These are phyloP conservation scores for Starmera pachycereana DNA, from an alignment of 805 yeast species.

Conservation along the genomic window DNA sequence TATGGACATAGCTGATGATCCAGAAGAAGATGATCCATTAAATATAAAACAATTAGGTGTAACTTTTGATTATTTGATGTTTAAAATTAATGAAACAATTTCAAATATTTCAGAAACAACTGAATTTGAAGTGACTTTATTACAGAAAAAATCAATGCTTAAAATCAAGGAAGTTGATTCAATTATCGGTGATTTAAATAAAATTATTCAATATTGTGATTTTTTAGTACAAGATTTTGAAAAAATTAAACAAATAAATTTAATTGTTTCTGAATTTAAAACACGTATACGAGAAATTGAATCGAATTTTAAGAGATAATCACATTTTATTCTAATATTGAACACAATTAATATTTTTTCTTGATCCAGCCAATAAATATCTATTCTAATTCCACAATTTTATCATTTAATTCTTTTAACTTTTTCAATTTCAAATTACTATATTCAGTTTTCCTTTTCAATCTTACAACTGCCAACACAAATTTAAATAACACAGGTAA, in stretches of 20 bases:
- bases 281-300: conserved; percentile 27
- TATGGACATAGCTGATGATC: no score
- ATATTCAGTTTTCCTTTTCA: conserved; percentile 21
- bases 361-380: not conserved
- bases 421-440: conserved; percentile 12
- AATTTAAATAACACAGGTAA: conserved; percentile 21
- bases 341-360: not conserved
- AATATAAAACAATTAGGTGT: conserved; percentile 49
- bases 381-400: not conserved
- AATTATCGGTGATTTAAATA: conserved; percentile 30
- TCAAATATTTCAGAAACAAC: conserved; percentile 36
- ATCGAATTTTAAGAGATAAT: conserved; percentile 2
- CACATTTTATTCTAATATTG: not conserved
- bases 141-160: conserved; percentile 12
- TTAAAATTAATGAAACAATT: conserved; percentile 49
- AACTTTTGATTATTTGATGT: conserved; percentile 55
- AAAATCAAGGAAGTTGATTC: conserved; percentile 24
- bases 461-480: conserved; percentile 28
- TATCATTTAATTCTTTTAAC: conserved; percentile 9
- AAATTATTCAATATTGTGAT: conserved; percentile 33
- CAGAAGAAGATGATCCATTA: conserved; percentile 45
- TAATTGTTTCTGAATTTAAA: conserved; percentile 31
- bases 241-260: conserved; percentile 37
- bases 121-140: conserved; percentile 13
- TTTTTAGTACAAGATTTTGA: conserved; percentile 39